Base-by-base conservation (phyloP, 495 filamentous ascomycete species). In the Glarea lozoyensis region DNA sequence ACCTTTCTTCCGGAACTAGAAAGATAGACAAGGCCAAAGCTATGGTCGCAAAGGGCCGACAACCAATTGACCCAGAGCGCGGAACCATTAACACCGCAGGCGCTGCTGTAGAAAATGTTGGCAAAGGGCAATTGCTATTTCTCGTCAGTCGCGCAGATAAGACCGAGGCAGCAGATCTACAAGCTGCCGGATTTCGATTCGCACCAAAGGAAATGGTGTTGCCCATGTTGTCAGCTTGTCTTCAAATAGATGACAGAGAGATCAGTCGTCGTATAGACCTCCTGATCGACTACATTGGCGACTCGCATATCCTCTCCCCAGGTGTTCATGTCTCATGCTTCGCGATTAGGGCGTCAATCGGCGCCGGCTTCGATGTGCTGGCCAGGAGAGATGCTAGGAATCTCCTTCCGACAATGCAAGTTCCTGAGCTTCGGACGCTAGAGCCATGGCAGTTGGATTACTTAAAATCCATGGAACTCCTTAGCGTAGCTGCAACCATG, bases 311-410 rank as follows among this genome's bases (percentile, higher is more conserved):
- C 37, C 65, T 81, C 21, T 66, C 73, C 2, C 64, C 82, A 17
- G 86, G 84, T 1, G 82, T 88, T 11, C 82, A 90, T 52, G 52
- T 95, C 0, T 79, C 79, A 30, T 74, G 82, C 31, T 95, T 90
- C 48, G 76, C 81, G 4, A 67, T 90, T 43, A 76, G 82, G 18
- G 76, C 85, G 2, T 70, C 76, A 5, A 61, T 83, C 4, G 64
- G 61, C 13, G 71, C 73, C 47, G 79, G 78, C 16, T 88, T 86
- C 49, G 84, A 93, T 46, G 65, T 95, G 32, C 65, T 92, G 24
- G 83, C 85, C 19, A 72, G 75, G 15, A 77, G 71, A 45, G 69
- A 75, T 32, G 66, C 70, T 11, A 73, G 70, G 11, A 82, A 83
- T 47, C 71, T 79, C 22, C 62, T 95, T 1, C 88, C 88, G 3